Conservation (phyloP, 1,284 basidiomycete species). For the Cutaneotrichosporon mucoides region DNA sequence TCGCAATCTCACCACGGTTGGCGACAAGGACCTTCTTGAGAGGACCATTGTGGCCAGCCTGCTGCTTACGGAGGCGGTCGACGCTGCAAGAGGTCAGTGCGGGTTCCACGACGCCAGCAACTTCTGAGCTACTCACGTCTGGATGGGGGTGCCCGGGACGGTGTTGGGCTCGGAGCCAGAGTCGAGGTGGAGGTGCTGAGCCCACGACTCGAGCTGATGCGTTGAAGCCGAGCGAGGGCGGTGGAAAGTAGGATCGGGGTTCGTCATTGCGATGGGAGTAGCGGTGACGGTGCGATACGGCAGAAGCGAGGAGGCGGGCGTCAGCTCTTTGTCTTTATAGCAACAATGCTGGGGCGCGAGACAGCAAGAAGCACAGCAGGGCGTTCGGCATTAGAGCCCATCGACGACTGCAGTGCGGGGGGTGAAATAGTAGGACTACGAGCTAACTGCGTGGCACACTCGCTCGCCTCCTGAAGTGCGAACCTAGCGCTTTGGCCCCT, state of each 20-base stretch:
- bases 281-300: neutral
- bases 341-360: too few relatives aligned
- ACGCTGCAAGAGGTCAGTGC: constrained; percentile 58
- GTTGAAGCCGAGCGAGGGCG: constrained; percentile 8
- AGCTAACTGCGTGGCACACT: neutral
- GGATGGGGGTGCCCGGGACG: constrained; percentile 21
- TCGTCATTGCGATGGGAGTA: neutral
- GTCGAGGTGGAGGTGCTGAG: constrained; percentile 38
- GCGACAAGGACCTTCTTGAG: constrained; percentile 92
- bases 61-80: constrained; percentile 83
- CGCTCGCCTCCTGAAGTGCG: neutral
- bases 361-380: neutral
- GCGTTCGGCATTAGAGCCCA: neutral
- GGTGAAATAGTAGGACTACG: neutral
- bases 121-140: constrained; percentile 34
- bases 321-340: neutral
- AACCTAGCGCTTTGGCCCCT: neutral
- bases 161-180: constrained; percentile 31
- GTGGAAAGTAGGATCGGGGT: neutral
- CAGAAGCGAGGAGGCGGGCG: neutral
- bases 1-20: constrained; percentile 98
- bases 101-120: neutral
- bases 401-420: too few relatives aligned
- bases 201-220: constrained; percentile 43
- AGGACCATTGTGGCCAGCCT: constrained; percentile 83